phyloP scores from a whole-genome alignment of 1,284 basidiomycete species.

The Ustilago cynodontis region DNA sequence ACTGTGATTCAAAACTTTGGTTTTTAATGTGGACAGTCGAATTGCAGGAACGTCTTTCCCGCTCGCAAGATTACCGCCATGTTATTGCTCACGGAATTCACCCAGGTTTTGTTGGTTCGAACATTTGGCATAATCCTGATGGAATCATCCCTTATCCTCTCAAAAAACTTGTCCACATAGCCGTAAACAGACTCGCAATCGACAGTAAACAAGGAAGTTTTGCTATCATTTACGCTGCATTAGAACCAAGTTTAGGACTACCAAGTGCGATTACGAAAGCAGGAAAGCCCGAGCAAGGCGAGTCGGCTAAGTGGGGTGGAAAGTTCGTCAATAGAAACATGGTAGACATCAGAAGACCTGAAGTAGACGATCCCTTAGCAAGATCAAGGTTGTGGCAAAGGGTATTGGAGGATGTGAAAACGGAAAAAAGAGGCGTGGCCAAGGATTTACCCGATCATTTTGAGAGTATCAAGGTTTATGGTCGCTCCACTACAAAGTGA shows the following conservation, averaged over 20 bases:
- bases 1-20: slow-evolving; percentile 59
- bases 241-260: slow-evolving; percentile 48
- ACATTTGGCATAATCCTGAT: slow-evolving; percentile 55
- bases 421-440: slow-evolving; percentile 25
- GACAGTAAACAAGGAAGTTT: slow-evolving; percentile 46
- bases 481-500: background rate
- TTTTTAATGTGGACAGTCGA: slow-evolving; percentile 62
- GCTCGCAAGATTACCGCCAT: slow-evolving; percentile 53
- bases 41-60: slow-evolving; percentile 52
- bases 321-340: slow-evolving; percentile 54
- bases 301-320: slow-evolving; percentile 49
- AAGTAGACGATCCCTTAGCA: slow-evolving; percentile 53
- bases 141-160: slow-evolving; percentile 1
- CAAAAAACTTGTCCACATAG: slow-evolving; percentile 5
- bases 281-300: slow-evolving; percentile 23
- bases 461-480: slow-evolving; percentile 30
- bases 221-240: slow-evolving; percentile 50
- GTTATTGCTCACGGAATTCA: slow-evolving; percentile 59
- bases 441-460: slow-evolving; percentile 41
- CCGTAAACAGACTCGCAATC: slow-evolving; percentile 28
- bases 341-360: slow-evolving; percentile 44
- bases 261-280: slow-evolving; percentile 16
- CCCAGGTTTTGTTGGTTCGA: slow-evolving; percentile 54
- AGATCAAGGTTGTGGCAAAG: slow-evolving; percentile 52
- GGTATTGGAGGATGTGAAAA: slow-evolving; percentile 46